A percentile compares a stretch with the other conserved stretches of the same genome.
Conservation (phyloP, 2,329 filamentous ascomycete genomes). For the Colletotrichum simmondsii region DNA sequence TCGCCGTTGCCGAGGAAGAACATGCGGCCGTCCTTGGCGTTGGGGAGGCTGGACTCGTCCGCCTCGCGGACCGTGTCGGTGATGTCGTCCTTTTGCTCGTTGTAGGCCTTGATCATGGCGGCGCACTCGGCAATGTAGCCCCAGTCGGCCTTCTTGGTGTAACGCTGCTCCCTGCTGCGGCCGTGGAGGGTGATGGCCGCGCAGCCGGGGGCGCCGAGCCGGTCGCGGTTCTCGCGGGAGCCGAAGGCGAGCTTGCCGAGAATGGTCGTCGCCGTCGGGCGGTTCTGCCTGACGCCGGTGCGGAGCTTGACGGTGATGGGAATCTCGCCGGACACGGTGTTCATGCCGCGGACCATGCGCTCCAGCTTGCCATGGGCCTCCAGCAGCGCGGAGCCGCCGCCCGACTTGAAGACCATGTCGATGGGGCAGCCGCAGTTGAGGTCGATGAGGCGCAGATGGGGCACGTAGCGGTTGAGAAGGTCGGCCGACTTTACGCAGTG, state of each 20-base stretch:
- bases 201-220: conserved; percentile 82
- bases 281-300: conserved; percentile 85
- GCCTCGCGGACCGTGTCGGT: conserved; percentile 83
- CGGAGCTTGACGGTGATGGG: conserved; percentile 96
- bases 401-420: conserved; percentile 88
- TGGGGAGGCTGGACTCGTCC: conserved; percentile 78
- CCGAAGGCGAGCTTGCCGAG: conserved; percentile 87
- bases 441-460: conserved; percentile 89
- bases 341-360: conserved; percentile 97
- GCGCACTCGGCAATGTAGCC: conserved; percentile 92
- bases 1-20: conserved; percentile 98
- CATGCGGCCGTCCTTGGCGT: conserved; percentile 73
- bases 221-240: conserved; percentile 74
- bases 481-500: conserved; percentile 90
- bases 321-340: conserved; percentile 87
- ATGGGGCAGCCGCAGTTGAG: conserved; percentile 98
- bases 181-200: conserved; percentile 97
- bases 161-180: conserved; percentile 91
- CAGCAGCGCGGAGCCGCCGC: conserved; percentile 91
- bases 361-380: conserved; percentile 89
- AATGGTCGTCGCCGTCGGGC: conserved; percentile 82
- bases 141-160: conserved; percentile 95
- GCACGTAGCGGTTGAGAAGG: conserved; percentile 78
- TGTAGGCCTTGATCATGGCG: conserved; percentile 83
- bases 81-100: conserved; percentile 71